Conservation (phyloP, 2,329 filamentous ascomycete species). For the Botrytis fabae region DNA sequence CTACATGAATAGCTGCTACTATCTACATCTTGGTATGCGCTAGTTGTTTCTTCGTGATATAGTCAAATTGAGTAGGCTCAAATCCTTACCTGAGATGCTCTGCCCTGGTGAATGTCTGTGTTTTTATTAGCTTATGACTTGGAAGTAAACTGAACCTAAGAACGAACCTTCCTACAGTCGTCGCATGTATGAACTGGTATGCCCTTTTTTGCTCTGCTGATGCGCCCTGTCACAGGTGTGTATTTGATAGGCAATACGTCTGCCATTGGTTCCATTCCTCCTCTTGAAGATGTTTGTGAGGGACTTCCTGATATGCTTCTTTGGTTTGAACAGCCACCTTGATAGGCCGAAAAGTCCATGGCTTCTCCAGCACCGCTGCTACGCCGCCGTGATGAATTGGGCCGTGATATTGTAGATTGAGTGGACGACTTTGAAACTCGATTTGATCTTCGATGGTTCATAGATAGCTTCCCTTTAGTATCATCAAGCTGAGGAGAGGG, state of each 20-base stretch:
- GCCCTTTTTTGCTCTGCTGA: slow-evolving; percentile 42
- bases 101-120: slow-evolving; percentile 61
- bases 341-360: slow-evolving; percentile 36
- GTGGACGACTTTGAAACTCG: slow-evolving; percentile 32
- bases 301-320: slow-evolving; percentile 33
- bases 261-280: slow-evolving; percentile 30
- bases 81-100: slow-evolving; percentile 57
- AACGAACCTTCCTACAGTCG: slow-evolving; percentile 38
- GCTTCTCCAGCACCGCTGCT: slow-evolving; percentile 34
- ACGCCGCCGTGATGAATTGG: slow-evolving; percentile 30
- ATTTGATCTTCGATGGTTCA: slow-evolving; percentile 37
- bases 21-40: neutral
- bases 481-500: slow-evolving; percentile 32
- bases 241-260: slow-evolving; percentile 40
- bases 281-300: slow-evolving; percentile 33
- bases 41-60: neutral
- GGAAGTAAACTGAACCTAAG: neutral
- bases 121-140: slow-evolving; percentile 26
- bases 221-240: slow-evolving; percentile 41
- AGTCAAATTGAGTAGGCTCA: neutral
- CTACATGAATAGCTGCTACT: neutral
- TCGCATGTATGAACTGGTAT: slow-evolving; percentile 42
- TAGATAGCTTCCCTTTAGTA: slow-evolving; percentile 31
- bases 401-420: slow-evolving; percentile 28
- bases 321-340: slow-evolving; percentile 31